These are phyloP conservation scores for Termitomyces sp. DNA, from an alignment of 768 basidiomycete species.

Conservation along the genomic window DNA sequence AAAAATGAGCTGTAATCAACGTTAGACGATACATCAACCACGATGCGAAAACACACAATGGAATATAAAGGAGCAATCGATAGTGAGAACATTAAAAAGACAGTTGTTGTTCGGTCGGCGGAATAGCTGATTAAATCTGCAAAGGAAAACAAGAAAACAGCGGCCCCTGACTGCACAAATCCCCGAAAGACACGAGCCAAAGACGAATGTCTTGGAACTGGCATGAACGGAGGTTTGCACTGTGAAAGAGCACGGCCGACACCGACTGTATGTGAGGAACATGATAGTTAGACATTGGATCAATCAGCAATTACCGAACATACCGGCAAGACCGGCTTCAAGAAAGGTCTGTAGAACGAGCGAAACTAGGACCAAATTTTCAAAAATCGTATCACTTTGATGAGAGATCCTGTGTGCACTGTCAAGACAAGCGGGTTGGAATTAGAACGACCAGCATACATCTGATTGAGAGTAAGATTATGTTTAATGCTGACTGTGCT, in stretches of 20 bases:
- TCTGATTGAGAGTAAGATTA: constrained; percentile 9
- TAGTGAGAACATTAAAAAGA: constrained; percentile 32
- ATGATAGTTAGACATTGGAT: neutral
- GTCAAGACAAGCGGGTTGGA: neutral
- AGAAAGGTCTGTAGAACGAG: constrained; percentile 5
- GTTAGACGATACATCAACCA: neutral
- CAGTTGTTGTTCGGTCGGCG: constrained; percentile 19
- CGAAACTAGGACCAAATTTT: constrained; percentile 3
- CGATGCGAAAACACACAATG: constrained; percentile 19
- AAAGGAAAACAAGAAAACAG: constrained; percentile 29
- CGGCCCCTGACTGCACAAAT: constrained; percentile 28
- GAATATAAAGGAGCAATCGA: constrained; percentile 38
- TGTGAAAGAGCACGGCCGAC: constrained; percentile 17
- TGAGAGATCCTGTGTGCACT: neutral
- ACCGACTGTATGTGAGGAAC: constrained; percentile 5
- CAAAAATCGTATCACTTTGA: neutral
- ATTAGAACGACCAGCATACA: constrained; percentile 9
- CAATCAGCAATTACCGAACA: neutral
- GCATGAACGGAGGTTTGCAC: constrained; percentile 11
- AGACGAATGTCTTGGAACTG: constrained; percentile 14
- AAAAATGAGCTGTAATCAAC: constrained; percentile 1
- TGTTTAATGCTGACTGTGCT: constrained; percentile 9
- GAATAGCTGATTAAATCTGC: constrained; percentile 26
- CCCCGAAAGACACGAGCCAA: constrained; percentile 26
- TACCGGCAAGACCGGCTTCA: constrained; percentile 10